Conservation (phyloP, 306 rosid species). For the Gleditsia sinensis region DNA sequence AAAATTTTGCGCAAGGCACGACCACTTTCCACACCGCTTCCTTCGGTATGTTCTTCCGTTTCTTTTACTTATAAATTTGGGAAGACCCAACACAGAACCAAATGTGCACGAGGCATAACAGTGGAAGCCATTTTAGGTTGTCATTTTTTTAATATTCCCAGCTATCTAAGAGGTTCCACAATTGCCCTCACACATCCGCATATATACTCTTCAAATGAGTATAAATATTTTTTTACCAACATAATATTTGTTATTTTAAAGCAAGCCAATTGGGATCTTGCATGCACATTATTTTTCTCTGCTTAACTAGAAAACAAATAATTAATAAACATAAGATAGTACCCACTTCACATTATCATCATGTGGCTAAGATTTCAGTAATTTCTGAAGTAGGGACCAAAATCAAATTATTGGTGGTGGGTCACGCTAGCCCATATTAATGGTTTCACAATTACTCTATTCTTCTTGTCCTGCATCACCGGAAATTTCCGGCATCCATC, state of each 20-base stretch:
- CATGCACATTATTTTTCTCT: background rate
- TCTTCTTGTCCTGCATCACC: constrained; percentile 1
- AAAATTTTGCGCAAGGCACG: constrained; percentile 28
- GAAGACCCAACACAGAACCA: background rate
- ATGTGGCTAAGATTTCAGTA: background rate
- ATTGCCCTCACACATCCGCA: background rate
- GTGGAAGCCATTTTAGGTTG: background rate
- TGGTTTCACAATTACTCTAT: no score
- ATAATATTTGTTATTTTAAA: no score
- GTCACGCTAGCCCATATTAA: constrained; percentile 19
- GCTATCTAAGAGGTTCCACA: background rate
- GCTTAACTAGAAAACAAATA: background rate
- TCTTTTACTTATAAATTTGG: background rate
- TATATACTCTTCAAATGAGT: no score
- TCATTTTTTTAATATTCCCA: background rate
- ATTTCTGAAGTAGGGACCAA: background rate
- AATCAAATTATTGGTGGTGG: constrained; percentile 37
- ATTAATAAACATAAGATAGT: background rate
- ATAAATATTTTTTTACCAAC: background rate
- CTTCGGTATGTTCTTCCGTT: constrained; percentile 56
- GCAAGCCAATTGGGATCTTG: no score
- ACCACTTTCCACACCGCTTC: constrained; percentile 97
- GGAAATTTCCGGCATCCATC: constrained; percentile 4
- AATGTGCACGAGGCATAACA: background rate
- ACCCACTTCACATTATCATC: background rate